phyloP scores from a whole-genome alignment of 352 stramenopile genomes.

The Ophiocytium majus region DNA sequence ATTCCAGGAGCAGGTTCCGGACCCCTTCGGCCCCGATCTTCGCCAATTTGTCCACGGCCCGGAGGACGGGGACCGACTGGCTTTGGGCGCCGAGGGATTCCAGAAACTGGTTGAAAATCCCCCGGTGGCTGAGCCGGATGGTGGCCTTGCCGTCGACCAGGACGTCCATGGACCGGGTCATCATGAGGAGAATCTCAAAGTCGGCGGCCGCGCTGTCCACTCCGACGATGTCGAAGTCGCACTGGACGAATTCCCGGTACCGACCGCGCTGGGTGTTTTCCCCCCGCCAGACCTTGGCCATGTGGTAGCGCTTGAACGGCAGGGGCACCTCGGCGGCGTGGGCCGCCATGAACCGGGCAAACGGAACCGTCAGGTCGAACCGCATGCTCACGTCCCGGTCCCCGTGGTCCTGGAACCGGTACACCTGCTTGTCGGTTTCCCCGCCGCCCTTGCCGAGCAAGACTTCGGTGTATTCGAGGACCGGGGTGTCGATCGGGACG shows the following conservation, averaged over 20 bases:
- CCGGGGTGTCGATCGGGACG: slow-evolving; percentile 95
- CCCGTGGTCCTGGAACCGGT: slow-evolving; percentile 94
- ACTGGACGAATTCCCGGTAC: slow-evolving; percentile 99
- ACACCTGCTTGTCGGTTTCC: slow-evolving; percentile 95
- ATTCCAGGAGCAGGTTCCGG: neutral
- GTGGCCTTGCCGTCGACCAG: neutral
- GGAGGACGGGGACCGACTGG: neutral
- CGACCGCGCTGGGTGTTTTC: slow-evolving; percentile 70
- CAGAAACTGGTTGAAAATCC: neutral
- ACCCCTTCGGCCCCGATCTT: neutral
- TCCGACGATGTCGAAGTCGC: slow-evolving; percentile 94
- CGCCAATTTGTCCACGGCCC: neutral
- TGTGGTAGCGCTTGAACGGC: slow-evolving; percentile 92
- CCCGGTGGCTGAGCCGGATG: neutral
- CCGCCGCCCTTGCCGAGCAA: slow-evolving; percentile 98
- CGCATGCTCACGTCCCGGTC: slow-evolving; percentile 57
- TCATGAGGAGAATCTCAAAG: neutral
- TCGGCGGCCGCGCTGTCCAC: neutral
- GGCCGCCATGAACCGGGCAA: slow-evolving; percentile 93
- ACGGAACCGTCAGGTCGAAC: slow-evolving; percentile 97
- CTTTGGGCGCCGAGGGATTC: neutral
- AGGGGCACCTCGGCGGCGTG: slow-evolving; percentile 87
- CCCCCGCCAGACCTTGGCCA: slow-evolving; percentile 76
- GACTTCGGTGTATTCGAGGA: slow-evolving; percentile 94
- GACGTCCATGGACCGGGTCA: neutral